Conservation (phyloP, 768 basidiomycete species). For the Lentinus brumalis region DNA sequence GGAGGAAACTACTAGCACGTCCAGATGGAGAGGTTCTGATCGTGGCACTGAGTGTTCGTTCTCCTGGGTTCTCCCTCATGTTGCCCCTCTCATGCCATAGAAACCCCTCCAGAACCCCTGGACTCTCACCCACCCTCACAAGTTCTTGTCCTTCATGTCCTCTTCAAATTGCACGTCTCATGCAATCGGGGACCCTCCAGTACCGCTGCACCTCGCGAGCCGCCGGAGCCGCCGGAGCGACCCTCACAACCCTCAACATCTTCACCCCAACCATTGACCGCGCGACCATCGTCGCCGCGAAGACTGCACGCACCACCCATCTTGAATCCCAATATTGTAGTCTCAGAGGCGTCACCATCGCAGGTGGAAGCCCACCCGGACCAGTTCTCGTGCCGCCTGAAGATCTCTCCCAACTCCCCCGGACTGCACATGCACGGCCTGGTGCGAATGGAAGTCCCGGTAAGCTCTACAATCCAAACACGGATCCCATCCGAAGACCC, state of each 20-base stretch:
- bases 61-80: too few relatives aligned
- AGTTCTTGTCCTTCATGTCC: constrained; percentile 5
- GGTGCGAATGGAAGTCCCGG: constrained; percentile 32
- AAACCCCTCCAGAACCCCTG: too few relatives aligned
- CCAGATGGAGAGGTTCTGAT: too few relatives aligned
- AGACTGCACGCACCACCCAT: constrained; percentile 24
- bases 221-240: constrained; percentile 52
- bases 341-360: constrained; percentile 46
- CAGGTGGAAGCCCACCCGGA: constrained; percentile 55
- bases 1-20: too few relatives aligned
- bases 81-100: too few relatives aligned
- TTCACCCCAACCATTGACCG: constrained; percentile 34
- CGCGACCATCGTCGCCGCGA: constrained; percentile 36
- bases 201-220: constrained; percentile 43
- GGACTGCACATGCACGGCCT: constrained; percentile 33
- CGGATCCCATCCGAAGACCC: constrained; percentile 59
- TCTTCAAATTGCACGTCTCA: neutral
- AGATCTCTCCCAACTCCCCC: constrained; percentile 56
- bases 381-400: constrained; percentile 72
- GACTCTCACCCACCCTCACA: too few relatives aligned
- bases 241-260: constrained; percentile 34
- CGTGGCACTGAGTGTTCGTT: too few relatives aligned
- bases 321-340: constrained; percentile 28
- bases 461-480: constrained; percentile 74
- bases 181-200: constrained; percentile 33